These are phyloP conservation scores for Saccharomyces hybrid DNA, from an alignment of 1,139 yeast genomes.

Conservation along the genomic window DNA sequence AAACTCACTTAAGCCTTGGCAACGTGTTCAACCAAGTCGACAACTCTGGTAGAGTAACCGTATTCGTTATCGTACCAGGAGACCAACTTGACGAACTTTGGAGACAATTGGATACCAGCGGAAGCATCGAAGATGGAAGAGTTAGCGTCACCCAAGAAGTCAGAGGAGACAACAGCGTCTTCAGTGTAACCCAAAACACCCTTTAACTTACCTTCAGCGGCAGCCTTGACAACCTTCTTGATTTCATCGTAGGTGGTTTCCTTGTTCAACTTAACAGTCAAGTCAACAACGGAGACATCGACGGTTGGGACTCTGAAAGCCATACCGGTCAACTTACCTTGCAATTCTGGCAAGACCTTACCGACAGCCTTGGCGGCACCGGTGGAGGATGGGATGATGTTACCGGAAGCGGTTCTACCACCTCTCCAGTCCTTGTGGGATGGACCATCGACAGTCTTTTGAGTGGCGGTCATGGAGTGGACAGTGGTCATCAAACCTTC, in stretches of 20 bases:
- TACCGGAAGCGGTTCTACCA: conserved; percentile 88
- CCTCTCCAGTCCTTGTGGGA: conserved; percentile 95
- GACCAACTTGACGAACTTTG: conserved; percentile 76
- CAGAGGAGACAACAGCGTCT: conserved; percentile 79
- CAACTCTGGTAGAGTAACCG: conserved; percentile 89
- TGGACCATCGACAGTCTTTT: conserved; percentile 88
- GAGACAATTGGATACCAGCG: conserved; percentile 76
- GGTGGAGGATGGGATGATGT: conserved; percentile 83
- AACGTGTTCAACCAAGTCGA: conserved; percentile 60
- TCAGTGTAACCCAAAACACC: conserved; percentile 79
- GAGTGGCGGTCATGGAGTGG: conserved; percentile 84
- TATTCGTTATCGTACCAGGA: conserved; percentile 87
- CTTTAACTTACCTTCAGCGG: conserved; percentile 63
- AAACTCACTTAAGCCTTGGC: conserved; percentile 5
- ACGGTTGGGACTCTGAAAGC: conserved; percentile 85
- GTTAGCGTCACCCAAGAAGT: conserved; percentile 67
- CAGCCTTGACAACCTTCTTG: conserved; percentile 60
- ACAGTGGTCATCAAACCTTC: conserved; percentile 88
- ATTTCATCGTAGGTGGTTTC: conserved; percentile 71
- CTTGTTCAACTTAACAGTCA: conserved; percentile 62
- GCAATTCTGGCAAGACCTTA: conserved; percentile 77
- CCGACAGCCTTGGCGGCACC: conserved; percentile 94
- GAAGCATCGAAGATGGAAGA: conserved; percentile 77
- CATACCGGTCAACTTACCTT: conserved; percentile 86
- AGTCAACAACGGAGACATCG: conserved; percentile 75